These are phyloP conservation scores for Solanum tarapatanum DNA, from an alignment of 257 asterid genomes.

Conservation along the genomic window DNA sequence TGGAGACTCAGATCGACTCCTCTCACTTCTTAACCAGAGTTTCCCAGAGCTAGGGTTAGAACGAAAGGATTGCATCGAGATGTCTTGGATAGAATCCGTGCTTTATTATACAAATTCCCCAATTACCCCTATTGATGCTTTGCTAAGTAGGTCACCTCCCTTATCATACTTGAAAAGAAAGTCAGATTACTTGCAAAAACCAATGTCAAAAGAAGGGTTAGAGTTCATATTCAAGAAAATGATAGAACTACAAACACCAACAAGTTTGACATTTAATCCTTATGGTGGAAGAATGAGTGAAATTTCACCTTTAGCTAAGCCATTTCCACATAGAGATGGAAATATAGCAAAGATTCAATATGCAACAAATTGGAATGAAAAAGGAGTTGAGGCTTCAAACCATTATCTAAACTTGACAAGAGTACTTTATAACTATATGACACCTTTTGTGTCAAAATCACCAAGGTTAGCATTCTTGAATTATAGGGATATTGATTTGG, in stretches of 20 bases:
- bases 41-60: not conserved
- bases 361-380: conserved; percentile 32
- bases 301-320: conserved; percentile 29
- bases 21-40: not conserved
- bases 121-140: conserved; percentile 9
- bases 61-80: not conserved
- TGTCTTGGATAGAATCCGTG: conserved; percentile 2
- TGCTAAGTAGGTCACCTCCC: conserved; percentile 17
- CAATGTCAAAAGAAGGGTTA: conserved; percentile 25
- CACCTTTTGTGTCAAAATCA: conserved; percentile 39
- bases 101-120: conserved; percentile 14
- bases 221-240: conserved; percentile 16
- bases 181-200: conserved; percentile 45
- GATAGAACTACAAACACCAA: conserved; percentile 13
- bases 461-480: conserved; percentile 58
- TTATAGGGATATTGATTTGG: conserved; percentile 58
- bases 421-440: conserved; percentile 29
- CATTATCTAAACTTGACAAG: conserved; percentile 24
- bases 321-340: conserved; percentile 66
- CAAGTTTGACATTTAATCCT: conserved; percentile 21
- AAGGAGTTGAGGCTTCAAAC: conserved; percentile 14
- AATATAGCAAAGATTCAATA: conserved; percentile 43
- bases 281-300: conserved; percentile 53
- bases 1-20: not conserved
- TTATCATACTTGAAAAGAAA: conserved; percentile 35